Percentiles rank a stretch among this genome's conserved stretches.
Conservation (phyloP, 202 grass and related monocot species). For the Cymbopogon flexuosus region DNA sequence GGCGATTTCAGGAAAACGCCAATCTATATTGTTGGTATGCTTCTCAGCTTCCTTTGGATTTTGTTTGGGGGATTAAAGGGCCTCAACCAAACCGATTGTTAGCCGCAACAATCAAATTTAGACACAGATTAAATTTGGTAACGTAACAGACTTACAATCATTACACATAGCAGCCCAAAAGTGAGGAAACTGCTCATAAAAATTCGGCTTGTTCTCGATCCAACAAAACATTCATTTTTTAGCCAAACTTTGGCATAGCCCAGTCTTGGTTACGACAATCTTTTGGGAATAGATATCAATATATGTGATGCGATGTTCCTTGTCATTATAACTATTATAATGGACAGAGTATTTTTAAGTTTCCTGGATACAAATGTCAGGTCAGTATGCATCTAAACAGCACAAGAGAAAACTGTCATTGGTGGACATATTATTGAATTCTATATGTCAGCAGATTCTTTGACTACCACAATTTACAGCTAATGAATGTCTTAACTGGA, state of each 20-base stretch:
- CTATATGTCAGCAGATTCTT: background rate
- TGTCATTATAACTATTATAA: background rate
- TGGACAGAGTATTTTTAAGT: background rate
- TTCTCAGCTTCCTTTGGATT: background rate
- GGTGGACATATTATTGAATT: background rate
- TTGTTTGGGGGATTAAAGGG: background rate
- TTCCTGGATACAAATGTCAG: background rate
- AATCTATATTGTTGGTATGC: slow-evolving; percentile 74
- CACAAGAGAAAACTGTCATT: background rate
- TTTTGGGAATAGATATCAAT: background rate
- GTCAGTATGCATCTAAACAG: background rate
- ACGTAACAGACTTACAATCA: background rate
- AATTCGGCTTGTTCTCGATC: background rate
- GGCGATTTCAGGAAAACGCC: slow-evolving; percentile 78
- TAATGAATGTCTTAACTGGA: background rate
- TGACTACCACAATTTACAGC: background rate
- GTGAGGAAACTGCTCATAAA: background rate
- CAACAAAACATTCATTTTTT: background rate
- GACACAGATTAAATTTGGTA: background rate
- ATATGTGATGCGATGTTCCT: background rate
- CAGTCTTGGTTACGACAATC: background rate
- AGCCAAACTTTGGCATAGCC: background rate
- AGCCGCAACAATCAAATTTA: background rate
- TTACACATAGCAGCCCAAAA: background rate
- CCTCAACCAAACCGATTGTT: background rate